A percentile compares a stretch with the other conserved stretches of the same genome.
phyloP scores from a whole-genome alignment of 2,329 filamentous ascomycete genomes.

The Sarocladium strictum region DNA sequence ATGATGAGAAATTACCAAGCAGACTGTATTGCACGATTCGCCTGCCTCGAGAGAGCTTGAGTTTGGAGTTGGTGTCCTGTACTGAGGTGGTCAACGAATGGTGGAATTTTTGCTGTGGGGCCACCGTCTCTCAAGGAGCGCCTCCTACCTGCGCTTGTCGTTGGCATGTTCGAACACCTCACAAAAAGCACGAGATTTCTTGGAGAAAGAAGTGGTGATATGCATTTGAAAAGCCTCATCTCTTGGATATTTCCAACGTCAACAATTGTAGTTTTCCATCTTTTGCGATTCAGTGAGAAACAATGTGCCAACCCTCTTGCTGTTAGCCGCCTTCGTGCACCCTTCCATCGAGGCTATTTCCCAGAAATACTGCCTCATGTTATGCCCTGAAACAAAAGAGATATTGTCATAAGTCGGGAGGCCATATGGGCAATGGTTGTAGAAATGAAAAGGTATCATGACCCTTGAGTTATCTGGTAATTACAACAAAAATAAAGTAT shows the following conservation, averaged over 20 bases:
- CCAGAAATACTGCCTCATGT: background rate
- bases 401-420: background rate
- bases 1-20: slow-evolving; percentile 38
- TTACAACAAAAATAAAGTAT: slow-evolving; percentile 5
- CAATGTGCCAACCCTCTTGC: background rate
- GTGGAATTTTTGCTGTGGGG: slow-evolving; percentile 1
- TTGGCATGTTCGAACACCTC: too few relatives aligned
- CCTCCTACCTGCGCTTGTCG: background rate
- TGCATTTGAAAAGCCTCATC: too few relatives aligned
- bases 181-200: too few relatives aligned
- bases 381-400: background rate
- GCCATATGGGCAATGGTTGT: background rate
- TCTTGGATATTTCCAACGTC: too few relatives aligned
- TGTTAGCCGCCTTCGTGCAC: background rate
- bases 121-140: background rate
- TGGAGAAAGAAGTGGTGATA: too few relatives aligned
- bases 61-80: background rate
- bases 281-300: background rate
- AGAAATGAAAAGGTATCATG: background rate
- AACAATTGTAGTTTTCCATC: too few relatives aligned
- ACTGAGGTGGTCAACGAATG: background rate
- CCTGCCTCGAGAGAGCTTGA: too few relatives aligned
- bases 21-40: background rate
- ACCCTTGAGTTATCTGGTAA: background rate
- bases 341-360: too few relatives aligned